Conservation (phyloP, 192 early-diverging fungal genomes). For the Coemansia sp. region DNA sequence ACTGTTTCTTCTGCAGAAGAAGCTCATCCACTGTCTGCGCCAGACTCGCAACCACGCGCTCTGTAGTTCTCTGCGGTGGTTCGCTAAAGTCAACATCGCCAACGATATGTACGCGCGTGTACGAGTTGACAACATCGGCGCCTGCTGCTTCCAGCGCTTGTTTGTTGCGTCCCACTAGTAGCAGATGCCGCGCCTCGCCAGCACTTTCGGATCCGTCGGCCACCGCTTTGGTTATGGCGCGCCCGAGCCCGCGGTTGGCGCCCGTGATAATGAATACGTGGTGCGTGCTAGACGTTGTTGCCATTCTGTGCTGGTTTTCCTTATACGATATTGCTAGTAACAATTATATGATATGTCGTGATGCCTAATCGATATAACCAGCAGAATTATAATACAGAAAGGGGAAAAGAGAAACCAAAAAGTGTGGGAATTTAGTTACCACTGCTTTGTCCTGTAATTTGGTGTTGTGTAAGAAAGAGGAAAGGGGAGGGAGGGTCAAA, state of each 20-base stretch:
- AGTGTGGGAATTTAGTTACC: too few species aligned
- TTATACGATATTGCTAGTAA: too few species aligned
- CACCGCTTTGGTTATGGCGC: slow-evolving; percentile 53
- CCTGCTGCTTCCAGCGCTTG: slow-evolving; percentile 27
- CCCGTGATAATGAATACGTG: slow-evolving; percentile 61
- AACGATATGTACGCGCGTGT: slow-evolving; percentile 20
- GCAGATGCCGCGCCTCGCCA: slow-evolving; percentile 39
- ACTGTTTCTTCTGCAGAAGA: too few species aligned
- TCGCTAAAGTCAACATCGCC: slow-evolving; percentile 21
- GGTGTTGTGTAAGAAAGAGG: too few species aligned
- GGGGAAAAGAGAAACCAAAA: too few species aligned
- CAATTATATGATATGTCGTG: too few species aligned
- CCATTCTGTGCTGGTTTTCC: not conserved
- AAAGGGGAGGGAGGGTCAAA: too few species aligned
- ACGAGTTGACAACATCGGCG: slow-evolving; percentile 13
- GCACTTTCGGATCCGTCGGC: slow-evolving; percentile 24
- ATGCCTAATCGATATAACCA: too few species aligned
- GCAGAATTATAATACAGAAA: too few species aligned
- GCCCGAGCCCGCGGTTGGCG: slow-evolving; percentile 68
- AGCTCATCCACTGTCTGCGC: not conserved
- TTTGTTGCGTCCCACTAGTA: slow-evolving; percentile 65
- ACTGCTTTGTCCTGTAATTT: too few species aligned
- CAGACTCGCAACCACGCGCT: slow-evolving; percentile 12
- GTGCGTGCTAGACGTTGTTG: not conserved
- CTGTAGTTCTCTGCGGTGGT: not conserved